Percentiles rank a stretch among this genome's conserved stretches.
Conservation (phyloP, 192 early-diverging fungal genomes). For the Entrophospora sp. region DNA sequence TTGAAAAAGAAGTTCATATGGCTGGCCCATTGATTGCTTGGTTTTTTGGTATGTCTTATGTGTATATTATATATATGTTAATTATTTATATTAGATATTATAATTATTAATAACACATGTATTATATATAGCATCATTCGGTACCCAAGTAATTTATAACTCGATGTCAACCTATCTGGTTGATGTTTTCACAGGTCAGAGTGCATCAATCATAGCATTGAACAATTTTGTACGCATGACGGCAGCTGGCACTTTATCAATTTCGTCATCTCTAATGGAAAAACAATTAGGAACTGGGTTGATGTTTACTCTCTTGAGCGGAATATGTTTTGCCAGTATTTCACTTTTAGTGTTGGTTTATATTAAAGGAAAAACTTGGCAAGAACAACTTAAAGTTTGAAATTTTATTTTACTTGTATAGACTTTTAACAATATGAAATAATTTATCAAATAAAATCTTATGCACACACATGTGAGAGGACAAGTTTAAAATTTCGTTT, state of each 20-base stretch:
- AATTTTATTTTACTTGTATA: too few species aligned
- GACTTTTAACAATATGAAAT: too few species aligned
- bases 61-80: too few species aligned
- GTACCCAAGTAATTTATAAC: neutral
- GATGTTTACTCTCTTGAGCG: neutral
- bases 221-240: too few species aligned
- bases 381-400: too few species aligned
- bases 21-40: conserved; percentile 16
- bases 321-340: neutral
- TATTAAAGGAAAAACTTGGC: neutral
- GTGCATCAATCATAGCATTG: neutral
- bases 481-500: too few species aligned
- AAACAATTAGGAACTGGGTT: neutral
- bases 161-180: neutral
- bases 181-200: neutral
- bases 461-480: too few species aligned
- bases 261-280: neutral
- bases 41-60: conserved; percentile 21
- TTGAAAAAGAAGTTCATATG: conserved; percentile 18
- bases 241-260: neutral
- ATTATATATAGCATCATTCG: too few species aligned
- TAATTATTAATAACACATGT: too few species aligned
- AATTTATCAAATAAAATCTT: too few species aligned
- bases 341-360: neutral
- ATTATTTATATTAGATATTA: too few species aligned